Conservation (phyloP, 495 filamentous ascomycete genomes). For the Penicillium egyptiacum region DNA sequence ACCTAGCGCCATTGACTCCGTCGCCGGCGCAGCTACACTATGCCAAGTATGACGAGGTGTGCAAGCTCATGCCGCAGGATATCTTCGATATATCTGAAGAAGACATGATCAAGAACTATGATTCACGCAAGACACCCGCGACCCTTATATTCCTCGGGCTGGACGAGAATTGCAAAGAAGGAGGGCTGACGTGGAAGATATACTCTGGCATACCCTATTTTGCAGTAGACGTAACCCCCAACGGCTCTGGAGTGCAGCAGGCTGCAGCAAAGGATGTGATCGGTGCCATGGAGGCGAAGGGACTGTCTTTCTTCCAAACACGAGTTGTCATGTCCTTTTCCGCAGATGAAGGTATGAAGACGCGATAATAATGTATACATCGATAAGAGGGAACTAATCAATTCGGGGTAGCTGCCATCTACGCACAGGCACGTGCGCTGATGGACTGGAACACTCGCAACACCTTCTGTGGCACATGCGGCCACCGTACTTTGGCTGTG, state of each 20-base stretch:
- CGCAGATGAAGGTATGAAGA: slow-evolving; percentile 57
- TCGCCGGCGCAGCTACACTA: slow-evolving; percentile 58
- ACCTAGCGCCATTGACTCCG: slow-evolving; percentile 72
- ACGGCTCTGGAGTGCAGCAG: slow-evolving; percentile 53
- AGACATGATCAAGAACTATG: slow-evolving; percentile 68
- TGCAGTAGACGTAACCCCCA: slow-evolving; percentile 83
- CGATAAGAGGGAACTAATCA: slow-evolving; percentile 10
- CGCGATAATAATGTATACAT: background rate
- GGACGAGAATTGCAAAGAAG: slow-evolving; percentile 62
- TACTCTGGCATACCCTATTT: slow-evolving; percentile 83
- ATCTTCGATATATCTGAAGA: slow-evolving; percentile 72
- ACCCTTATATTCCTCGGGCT: slow-evolving; percentile 84
- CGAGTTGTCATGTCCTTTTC: slow-evolving; percentile 58
- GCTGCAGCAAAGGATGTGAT: slow-evolving; percentile 48
- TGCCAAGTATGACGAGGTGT: slow-evolving; percentile 61
- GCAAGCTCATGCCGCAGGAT: slow-evolving; percentile 66
- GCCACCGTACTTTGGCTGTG: slow-evolving; percentile 76
- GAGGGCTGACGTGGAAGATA: slow-evolving; percentile 51
- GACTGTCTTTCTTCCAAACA: slow-evolving; percentile 58
- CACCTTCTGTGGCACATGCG: slow-evolving; percentile 87
- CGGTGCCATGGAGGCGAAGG: slow-evolving; percentile 56
- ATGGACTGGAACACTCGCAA: slow-evolving; percentile 95
- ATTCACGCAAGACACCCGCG: slow-evolving; percentile 66
- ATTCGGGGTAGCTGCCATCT: slow-evolving; percentile 68
- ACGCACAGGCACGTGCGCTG: slow-evolving; percentile 85